A percentile compares a stretch with the other conserved stretches of the same genome.
Evolutionary conservation across 2,329 filamentous ascomycete species (phyloP).

Genomic region (Fusarium sp.): DNA sequence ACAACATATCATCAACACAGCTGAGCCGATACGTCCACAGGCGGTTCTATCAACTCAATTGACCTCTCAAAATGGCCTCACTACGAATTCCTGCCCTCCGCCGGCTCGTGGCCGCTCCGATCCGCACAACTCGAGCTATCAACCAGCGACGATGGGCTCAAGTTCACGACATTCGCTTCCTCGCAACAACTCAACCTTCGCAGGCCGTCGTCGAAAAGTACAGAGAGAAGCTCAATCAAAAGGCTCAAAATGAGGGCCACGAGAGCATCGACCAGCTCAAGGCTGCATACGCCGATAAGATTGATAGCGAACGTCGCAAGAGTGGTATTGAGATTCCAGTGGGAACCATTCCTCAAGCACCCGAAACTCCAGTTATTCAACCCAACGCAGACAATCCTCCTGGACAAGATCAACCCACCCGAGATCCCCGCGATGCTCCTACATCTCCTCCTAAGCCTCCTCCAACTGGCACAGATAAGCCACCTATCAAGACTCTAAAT

Average conservation of each 20-base stretch:
- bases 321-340: slow-evolving; percentile 63
- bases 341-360: slow-evolving; percentile 49
- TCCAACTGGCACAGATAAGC: slow-evolving; percentile 39
- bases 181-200: slow-evolving; percentile 79
- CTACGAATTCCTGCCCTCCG: slow-evolving; percentile 61
- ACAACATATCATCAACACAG: not conserved
- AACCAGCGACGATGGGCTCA: slow-evolving; percentile 87
- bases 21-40: slow-evolving; percentile 9
- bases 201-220: slow-evolving; percentile 85
- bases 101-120: slow-evolving; percentile 52
- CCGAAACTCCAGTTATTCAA: slow-evolving; percentile 51
- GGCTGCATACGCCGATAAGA: slow-evolving; percentile 86
- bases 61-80: slow-evolving; percentile 57
- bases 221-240: slow-evolving; percentile 82
- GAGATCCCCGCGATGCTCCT: slow-evolving; percentile 22
- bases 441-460: slow-evolving; percentile 15
- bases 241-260: slow-evolving; percentile 79
- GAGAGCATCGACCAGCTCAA: slow-evolving; percentile 80
- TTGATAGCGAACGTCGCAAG: slow-evolving; percentile 75
- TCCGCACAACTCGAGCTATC: slow-evolving; percentile 48
- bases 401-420: slow-evolving; percentile 28
- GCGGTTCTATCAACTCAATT: slow-evolving; percentile 8
- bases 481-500: slow-evolving; percentile 59
- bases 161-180: slow-evolving; percentile 91
- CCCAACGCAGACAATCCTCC: slow-evolving; percentile 50